These are phyloP conservation scores for Trichoderma sp. DNA, from an alignment of 2,329 filamentous ascomycete species.

Conservation along the genomic window DNA sequence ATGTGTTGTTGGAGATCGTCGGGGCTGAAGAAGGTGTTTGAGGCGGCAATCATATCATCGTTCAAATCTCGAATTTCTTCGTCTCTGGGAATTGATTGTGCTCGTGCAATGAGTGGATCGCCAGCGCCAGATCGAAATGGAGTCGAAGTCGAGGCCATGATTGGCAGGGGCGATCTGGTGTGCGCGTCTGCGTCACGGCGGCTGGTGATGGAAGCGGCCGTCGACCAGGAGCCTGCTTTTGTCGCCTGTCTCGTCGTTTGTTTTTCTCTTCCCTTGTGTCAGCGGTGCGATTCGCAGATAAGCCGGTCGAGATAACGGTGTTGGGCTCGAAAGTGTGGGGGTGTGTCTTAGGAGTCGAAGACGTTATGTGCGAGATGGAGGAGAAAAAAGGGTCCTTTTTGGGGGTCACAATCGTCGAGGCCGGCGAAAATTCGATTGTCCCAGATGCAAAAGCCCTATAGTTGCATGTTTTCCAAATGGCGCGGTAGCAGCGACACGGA, in stretches of 20 bases:
- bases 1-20: constrained; percentile 41
- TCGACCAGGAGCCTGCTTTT: neutral
- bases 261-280: neutral
- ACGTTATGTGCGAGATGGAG: neutral
- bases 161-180: constrained; percentile 27
- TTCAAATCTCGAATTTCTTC: constrained; percentile 42
- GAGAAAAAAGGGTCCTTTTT: constrained; percentile 4
- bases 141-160: constrained; percentile 40
- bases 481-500: neutral
- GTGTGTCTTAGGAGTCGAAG: constrained; percentile 5
- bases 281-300: constrained; percentile 12
- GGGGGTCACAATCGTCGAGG: neutral
- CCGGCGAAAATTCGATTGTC: neutral
- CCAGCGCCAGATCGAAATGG: constrained; percentile 32
- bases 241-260: neutral
- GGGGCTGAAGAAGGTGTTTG: constrained; percentile 40
- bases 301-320: neutral
- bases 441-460: neutral
- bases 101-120: constrained; percentile 44
- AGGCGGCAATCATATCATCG: constrained; percentile 39
- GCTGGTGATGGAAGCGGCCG: neutral
- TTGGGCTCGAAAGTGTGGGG: constrained; percentile 10
- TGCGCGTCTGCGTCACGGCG: constrained; percentile 26
- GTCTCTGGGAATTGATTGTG: constrained; percentile 38
- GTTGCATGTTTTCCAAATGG: neutral